These are phyloP conservation scores for Penicillium crustosum DNA, from an alignment of 2,329 filamentous ascomycete genomes.

Conservation along the genomic window DNA sequence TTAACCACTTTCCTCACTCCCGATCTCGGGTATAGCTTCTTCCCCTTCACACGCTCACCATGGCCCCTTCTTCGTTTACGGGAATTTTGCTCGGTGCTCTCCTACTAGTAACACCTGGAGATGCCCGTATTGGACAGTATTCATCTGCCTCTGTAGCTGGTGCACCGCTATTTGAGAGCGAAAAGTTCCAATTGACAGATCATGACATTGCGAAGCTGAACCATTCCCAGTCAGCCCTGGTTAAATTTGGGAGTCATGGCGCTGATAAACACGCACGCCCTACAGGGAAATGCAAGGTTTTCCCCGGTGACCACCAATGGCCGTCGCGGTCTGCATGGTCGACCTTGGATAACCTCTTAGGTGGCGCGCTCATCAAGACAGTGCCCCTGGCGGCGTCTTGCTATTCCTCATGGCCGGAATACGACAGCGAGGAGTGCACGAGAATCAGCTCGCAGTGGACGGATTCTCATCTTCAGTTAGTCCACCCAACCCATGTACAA, in stretches of 20 bases:
- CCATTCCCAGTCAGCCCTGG: constrained; percentile 18
- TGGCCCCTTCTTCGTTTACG: constrained; percentile 10
- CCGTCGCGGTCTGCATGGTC: constrained; percentile 25
- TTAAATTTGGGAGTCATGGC: constrained; percentile 24
- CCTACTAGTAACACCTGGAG: constrained; percentile 13
- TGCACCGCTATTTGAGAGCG: constrained; percentile 24
- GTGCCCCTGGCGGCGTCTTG: constrained; percentile 31
- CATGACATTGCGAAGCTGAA: constrained; percentile 18
- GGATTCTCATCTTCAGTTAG: constrained; percentile 29
- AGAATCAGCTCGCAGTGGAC: constrained; percentile 25
- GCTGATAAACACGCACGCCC: neutral
- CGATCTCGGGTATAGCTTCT: neutral
- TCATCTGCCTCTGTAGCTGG: constrained; percentile 17
- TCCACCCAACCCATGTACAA: neutral
- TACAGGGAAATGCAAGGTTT: constrained; percentile 24
- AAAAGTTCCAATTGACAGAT: constrained; percentile 30
- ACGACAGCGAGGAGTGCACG: constrained; percentile 23
- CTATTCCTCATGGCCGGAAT: constrained; percentile 27
- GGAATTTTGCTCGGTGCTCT: constrained; percentile 16
- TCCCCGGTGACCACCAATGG: constrained; percentile 28
- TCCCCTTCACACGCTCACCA: neutral
- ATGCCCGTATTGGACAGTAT: constrained; percentile 13
- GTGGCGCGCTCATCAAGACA: constrained; percentile 27
- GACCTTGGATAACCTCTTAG: constrained; percentile 25
- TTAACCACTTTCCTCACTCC: neutral